These are phyloP conservation scores for Fusarium sp. DNA, from an alignment of 2,329 filamentous ascomycete species.

Conservation along the genomic window DNA sequence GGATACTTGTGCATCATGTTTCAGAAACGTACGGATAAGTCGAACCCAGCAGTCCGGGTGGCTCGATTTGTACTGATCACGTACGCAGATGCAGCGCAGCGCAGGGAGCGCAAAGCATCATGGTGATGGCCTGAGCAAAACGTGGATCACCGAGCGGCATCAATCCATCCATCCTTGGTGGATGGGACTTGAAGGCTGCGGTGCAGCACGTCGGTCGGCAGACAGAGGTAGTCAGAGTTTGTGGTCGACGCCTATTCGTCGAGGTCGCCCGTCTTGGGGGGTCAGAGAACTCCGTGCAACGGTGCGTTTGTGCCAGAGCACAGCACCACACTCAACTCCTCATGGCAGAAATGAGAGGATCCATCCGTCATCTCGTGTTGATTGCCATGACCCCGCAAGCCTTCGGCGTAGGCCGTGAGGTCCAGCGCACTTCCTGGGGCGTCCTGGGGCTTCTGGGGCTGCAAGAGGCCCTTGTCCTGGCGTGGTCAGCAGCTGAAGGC, in stretches of 20 bases:
- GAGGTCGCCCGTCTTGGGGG: slow-evolving; percentile 5
- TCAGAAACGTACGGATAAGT: slow-evolving; percentile 28
- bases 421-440: slow-evolving; percentile 25
- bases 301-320: slow-evolving; percentile 2
- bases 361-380: slow-evolving; percentile 48
- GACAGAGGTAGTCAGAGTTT: neutral
- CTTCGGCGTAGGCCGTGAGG: slow-evolving; percentile 42
- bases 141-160: neutral
- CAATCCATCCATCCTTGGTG: neutral
- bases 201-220: slow-evolving; percentile 31
- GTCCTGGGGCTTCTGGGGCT: slow-evolving; percentile 29
- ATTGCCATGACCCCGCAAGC: slow-evolving; percentile 44
- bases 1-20: slow-evolving; percentile 28
- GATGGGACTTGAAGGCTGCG: slow-evolving; percentile 7
- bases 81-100: slow-evolving; percentile 10
- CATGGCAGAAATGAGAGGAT: slow-evolving; percentile 43
- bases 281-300: slow-evolving; percentile 12
- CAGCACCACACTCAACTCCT: neutral
- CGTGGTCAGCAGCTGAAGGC: slow-evolving; percentile 35
- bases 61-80: slow-evolving; percentile 34
- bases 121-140: slow-evolving; percentile 3
- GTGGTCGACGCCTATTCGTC: slow-evolving; percentile 6
- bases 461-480: slow-evolving; percentile 31
- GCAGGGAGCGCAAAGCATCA: slow-evolving; percentile 23
- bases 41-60: slow-evolving; percentile 36